Base-by-base conservation (phyloP, 306 rosid species). In the Sphenostylis stenocarpa region DNA sequence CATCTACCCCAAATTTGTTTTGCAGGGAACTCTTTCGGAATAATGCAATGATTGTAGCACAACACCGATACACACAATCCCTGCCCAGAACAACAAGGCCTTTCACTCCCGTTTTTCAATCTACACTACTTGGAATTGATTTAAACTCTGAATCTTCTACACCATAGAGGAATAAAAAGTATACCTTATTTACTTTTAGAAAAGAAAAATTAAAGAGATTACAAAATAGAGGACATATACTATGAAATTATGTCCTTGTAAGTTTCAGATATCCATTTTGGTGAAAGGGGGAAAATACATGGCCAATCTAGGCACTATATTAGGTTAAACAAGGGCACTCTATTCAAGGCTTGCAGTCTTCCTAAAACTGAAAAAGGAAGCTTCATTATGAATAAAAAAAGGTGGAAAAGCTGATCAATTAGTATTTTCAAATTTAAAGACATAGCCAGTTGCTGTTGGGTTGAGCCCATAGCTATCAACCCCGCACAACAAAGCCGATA, bases 61-160 rank as follows among this genome's bases (percentile, higher is more conserved):
- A 56, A 78, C 55, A 87, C 84, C 79, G 86, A 86, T 89, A 86
- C 84, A 87, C 88, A 84, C 88, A 84, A 84, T 84, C 88, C 80
- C 90, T 77, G 88, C 89, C 17, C n/a, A 81, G 36, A 53, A 73
- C 28, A 57, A 67, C 38, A 45, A 67, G 51, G 75, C 20, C 64
- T 19, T 34, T 39, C 76, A 41, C 73, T 14, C 21, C 39, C 66
- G 26, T 45, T 55, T 73, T 66, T n/a, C 64, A 26, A 33, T 45
- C 70, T 53, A 36, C n/a, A 81, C 65, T 45, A 9, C 26, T 55
- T 43, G 24, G 33, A 55, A 73, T 41, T 43, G 6, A 31, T 73
- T 73, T 43, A 80, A 78, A 73, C 52, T 38, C 68, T 19, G 15
- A 55, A 7, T 47, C 15, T 41, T 52, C 33, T 21, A 43, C 49